phyloP scores from a whole-genome alignment of 352 stramenopile genomes.

The Peronosclerospora sorghi region DNA sequence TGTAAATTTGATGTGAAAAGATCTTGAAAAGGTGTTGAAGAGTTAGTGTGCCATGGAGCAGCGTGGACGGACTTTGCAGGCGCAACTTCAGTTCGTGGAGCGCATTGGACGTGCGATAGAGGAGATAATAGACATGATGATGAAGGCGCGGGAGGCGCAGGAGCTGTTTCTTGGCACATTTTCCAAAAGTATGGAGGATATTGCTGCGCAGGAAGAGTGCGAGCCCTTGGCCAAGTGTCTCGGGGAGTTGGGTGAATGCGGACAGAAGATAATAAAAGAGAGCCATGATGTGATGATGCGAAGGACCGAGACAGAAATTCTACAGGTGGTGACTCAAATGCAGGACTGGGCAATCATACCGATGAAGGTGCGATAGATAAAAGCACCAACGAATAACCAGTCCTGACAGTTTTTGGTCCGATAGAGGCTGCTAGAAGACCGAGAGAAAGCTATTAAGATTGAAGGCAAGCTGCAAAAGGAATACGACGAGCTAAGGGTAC shows the following conservation, averaged over 20 bases:
- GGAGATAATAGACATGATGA: slow-evolving; percentile 57
- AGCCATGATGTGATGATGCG: slow-evolving; percentile 73
- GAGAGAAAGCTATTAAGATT: slow-evolving; percentile 74
- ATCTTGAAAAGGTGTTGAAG: slow-evolving; percentile 14
- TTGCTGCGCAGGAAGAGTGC: slow-evolving; percentile 49
- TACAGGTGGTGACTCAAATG: slow-evolving; percentile 61
- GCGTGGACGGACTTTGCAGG: slow-evolving; percentile 28
- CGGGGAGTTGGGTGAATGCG: slow-evolving; percentile 29
- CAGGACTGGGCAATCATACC: slow-evolving; percentile 76
- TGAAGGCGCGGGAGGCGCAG: slow-evolving; percentile 53
- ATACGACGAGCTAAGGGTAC: slow-evolving; percentile 53
- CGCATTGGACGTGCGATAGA: slow-evolving; percentile 63
- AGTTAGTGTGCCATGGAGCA: slow-evolving; percentile 42
- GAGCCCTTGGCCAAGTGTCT: slow-evolving; percentile 39
- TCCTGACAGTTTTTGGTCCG: background rate
- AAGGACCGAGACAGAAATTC: slow-evolving; percentile 51
- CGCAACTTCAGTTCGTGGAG: slow-evolving; percentile 76
- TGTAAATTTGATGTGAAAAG: slow-evolving; percentile 4
- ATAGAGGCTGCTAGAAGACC: slow-evolving; percentile 66
- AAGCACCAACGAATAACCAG: background rate
- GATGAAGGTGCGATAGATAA: slow-evolving; percentile 41
- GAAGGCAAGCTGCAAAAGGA: slow-evolving; percentile 67
- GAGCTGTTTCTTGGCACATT: slow-evolving; percentile 47
- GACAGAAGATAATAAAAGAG: slow-evolving; percentile 42
- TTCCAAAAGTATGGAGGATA: slow-evolving; percentile 44